A percentile compares a stretch with the other conserved stretches of the same genome.
Conservation (phyloP, 805 yeast species). For the Cyberlindnera amylophila region DNA sequence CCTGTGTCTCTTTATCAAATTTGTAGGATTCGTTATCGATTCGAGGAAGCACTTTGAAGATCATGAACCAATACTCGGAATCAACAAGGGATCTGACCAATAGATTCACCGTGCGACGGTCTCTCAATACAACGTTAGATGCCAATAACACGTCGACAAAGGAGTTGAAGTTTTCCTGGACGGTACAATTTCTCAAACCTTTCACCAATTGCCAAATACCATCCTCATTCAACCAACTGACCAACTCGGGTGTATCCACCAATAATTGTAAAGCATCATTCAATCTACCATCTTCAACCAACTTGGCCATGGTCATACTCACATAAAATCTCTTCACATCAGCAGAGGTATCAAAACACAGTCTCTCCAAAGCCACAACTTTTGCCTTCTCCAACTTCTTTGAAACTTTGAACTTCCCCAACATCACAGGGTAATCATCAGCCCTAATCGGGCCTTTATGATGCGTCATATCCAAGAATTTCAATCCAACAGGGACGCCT, state of each 20-base stretch:
- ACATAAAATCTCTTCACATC: constrained; percentile 17
- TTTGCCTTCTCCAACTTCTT: constrained; percentile 6
- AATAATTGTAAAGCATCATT: constrained; percentile 8
- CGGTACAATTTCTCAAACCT: background rate
- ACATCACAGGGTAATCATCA: constrained; percentile 17
- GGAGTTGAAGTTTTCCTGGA: background rate
- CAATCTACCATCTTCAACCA: constrained; percentile 1
- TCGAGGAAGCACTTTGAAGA: constrained; percentile 6
- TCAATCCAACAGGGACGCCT: constrained; percentile 13
- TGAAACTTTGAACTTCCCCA: constrained; percentile 9
- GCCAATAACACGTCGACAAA: constrained; percentile 3
- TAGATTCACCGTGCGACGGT: constrained; percentile 1
- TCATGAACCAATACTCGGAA: constrained; percentile 17
- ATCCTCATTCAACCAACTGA: constrained; percentile 9
- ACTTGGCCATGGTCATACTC: constrained; percentile 13
- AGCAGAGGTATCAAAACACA: constrained; percentile 1
- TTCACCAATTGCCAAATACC: constrained; percentile 11
- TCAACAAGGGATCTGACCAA: constrained; percentile 3
- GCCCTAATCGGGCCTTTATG: constrained; percentile 6
- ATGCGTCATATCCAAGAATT: constrained; percentile 4
- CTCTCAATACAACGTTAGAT: background rate
- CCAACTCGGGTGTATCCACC: background rate
- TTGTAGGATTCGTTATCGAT: background rate
- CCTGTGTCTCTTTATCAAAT: background rate
- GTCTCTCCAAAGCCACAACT: constrained; percentile 1